A percentile compares a stretch with the other conserved stretches of the same genome.
Conservation (phyloP, 1,284 basidiomycete genomes). For the Microbotryomycetes sp. region DNA sequence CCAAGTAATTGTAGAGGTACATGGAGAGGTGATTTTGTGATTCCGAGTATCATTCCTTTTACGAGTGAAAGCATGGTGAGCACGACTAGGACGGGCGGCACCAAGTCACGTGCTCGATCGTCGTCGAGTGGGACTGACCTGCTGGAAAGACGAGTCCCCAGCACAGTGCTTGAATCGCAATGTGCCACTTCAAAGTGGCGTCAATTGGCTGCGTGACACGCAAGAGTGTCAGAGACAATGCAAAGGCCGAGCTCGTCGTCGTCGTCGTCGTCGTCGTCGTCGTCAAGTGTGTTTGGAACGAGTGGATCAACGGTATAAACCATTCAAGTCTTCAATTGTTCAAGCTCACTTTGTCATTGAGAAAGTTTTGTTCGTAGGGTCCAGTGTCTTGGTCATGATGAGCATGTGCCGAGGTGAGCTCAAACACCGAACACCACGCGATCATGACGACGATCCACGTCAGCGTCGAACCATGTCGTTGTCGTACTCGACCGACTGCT, state of each 20-base stretch:
- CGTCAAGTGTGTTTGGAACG: background rate
- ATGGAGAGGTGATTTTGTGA: slow-evolving; percentile 31
- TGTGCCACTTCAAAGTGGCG: slow-evolving; percentile 26
- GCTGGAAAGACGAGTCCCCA: slow-evolving; percentile 36
- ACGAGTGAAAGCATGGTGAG: background rate
- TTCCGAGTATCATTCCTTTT: slow-evolving; percentile 35
- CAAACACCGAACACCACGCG: background rate
- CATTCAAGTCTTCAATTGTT: background rate
- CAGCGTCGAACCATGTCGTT: too few species aligned
- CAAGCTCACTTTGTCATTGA: slow-evolving; percentile 22
- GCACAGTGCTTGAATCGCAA: slow-evolving; percentile 25
- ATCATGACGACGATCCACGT: background rate
- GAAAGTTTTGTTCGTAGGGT: slow-evolving; percentile 28
- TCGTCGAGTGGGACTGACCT: background rate
- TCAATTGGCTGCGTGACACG: slow-evolving; percentile 22
- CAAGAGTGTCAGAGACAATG: too few species aligned
- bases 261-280: too few species aligned
- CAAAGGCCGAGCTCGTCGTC: background rate
- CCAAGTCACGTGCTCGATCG: background rate
- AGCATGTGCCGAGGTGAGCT: slow-evolving; percentile 10
- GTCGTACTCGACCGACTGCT: too few species aligned
- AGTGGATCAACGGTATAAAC: background rate
- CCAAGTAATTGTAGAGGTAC: slow-evolving; percentile 29
- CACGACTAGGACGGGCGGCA: background rate
- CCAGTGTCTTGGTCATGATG: slow-evolving; percentile 25